phyloP scores from a whole-genome alignment of 345 rosid species.

The Lepidium didymum region DNA sequence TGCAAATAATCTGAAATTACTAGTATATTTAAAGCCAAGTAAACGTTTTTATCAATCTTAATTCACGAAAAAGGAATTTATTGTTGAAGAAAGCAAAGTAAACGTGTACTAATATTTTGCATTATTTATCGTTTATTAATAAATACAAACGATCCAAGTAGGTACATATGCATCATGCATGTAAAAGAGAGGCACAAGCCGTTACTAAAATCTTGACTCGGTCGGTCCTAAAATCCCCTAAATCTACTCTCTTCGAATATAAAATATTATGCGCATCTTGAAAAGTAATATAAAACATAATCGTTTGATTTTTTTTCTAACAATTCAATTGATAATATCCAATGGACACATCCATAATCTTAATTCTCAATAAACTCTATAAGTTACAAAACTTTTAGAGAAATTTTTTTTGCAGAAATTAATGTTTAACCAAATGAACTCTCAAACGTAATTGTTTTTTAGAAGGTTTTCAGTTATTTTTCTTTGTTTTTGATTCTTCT shows the following conservation, averaged over 20 bases:
- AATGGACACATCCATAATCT: too few relatives aligned
- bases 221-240: constrained; percentile 16
- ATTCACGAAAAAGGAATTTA: neutral
- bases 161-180: neutral
- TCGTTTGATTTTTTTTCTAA: neutral
- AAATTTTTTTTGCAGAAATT: too few relatives aligned
- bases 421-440: too few relatives aligned
- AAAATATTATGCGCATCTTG: neutral
- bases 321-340: too few relatives aligned
- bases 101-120: neutral
- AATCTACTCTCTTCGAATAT: neutral
- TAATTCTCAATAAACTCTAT: too few relatives aligned
- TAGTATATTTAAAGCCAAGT: neutral
- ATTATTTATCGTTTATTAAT: neutral
- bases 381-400: too few relatives aligned
- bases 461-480: too few relatives aligned
- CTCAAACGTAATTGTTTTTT: too few relatives aligned
- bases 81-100: neutral
- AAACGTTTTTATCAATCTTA: neutral
- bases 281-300: constrained; percentile 1
- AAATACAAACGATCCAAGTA: neutral
- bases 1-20: neutral
- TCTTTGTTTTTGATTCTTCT: too few relatives aligned
- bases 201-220: constrained; percentile 8
- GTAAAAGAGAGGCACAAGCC: constrained; percentile 13